Percentiles rank a stretch among this genome's conserved stretches.
phyloP scores from a whole-genome alignment of 108 stramenopile genomes.

The Skeletonema menzelii region DNA sequence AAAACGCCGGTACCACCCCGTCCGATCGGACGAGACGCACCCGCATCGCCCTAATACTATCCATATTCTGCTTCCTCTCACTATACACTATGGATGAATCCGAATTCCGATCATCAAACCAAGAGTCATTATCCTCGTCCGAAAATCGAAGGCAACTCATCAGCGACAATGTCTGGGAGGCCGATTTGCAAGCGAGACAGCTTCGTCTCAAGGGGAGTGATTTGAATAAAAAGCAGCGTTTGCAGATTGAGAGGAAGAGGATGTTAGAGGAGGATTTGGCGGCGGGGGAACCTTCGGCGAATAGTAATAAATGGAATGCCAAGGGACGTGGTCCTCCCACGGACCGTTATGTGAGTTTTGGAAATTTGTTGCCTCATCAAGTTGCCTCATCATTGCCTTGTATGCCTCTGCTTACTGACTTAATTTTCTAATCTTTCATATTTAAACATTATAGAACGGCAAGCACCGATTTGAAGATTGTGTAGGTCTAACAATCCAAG shows the following conservation, averaged over 20 bases:
- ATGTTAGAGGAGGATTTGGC: not conserved
- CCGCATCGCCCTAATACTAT: not conserved
- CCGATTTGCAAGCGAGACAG: not conserved
- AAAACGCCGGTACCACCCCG: not conserved
- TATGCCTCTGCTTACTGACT: too few relatives aligned
- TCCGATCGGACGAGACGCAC: not conserved
- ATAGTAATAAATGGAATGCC: not conserved
- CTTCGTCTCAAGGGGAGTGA: not conserved
- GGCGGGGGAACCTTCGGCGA: not conserved
- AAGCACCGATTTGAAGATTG: slow-evolving; percentile 28
- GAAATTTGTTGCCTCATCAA: too few relatives aligned
- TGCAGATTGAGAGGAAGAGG: not conserved
- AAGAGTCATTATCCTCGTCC: not conserved
- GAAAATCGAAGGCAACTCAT: not conserved
- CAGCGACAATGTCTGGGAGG: not conserved
- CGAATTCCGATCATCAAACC: not conserved
- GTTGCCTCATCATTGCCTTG: too few relatives aligned
- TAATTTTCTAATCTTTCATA: not conserved
- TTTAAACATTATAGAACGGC: not conserved
- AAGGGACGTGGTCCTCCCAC: not conserved
- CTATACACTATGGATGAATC: not conserved
- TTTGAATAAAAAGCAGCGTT: not conserved
- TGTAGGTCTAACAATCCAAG: slow-evolving; percentile 14
- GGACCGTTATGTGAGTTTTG: not conserved
- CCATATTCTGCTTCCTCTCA: not conserved